These are phyloP conservation scores for Geotrichum restrictum DNA, from an alignment of 1,139 yeast genomes.

Conservation along the genomic window DNA sequence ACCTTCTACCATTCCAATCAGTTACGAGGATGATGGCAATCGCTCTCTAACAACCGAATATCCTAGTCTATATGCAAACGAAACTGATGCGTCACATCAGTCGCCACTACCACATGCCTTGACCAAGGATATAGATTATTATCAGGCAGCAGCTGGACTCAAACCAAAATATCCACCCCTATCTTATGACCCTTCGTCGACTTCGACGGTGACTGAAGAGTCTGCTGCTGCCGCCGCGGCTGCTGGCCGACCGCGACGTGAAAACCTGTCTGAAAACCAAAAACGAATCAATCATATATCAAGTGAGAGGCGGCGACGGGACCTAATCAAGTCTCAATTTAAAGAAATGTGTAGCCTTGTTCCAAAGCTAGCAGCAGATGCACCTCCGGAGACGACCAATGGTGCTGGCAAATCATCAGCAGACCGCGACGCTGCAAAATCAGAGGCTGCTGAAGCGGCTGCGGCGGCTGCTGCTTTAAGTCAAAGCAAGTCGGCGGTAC, in stretches of 20 bases:
- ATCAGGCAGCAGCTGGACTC: too few species aligned
- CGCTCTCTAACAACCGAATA: too few species aligned
- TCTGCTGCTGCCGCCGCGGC: background rate
- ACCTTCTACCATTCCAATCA: too few species aligned
- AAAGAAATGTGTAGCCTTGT: conserved; percentile 40
- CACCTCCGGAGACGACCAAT: conserved; percentile 13
- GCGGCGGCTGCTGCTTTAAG: conserved; percentile 2
- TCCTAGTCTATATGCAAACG: too few species aligned
- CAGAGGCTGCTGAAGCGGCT: background rate
- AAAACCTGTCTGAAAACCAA: conserved; percentile 59
- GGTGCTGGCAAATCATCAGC: background rate
- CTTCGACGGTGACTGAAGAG: too few species aligned
- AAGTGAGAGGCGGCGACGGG: conserved; percentile 73
- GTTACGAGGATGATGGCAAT: too few species aligned
- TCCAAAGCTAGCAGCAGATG: conserved; percentile 32
- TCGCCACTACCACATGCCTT: too few species aligned
- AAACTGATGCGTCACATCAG: too few species aligned
- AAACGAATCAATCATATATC: conserved; percentile 68
- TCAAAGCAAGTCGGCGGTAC: conserved; percentile 39
- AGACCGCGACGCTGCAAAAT: too few species aligned
- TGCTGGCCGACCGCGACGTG: conserved; percentile 30
- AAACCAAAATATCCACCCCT: too few species aligned
- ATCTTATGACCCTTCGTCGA: too few species aligned
- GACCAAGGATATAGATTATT: too few species aligned
- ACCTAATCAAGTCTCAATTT: conserved; percentile 53